Conservation (phyloP, 768 basidiomycete species). For the Boletus vermiculosoides region DNA sequence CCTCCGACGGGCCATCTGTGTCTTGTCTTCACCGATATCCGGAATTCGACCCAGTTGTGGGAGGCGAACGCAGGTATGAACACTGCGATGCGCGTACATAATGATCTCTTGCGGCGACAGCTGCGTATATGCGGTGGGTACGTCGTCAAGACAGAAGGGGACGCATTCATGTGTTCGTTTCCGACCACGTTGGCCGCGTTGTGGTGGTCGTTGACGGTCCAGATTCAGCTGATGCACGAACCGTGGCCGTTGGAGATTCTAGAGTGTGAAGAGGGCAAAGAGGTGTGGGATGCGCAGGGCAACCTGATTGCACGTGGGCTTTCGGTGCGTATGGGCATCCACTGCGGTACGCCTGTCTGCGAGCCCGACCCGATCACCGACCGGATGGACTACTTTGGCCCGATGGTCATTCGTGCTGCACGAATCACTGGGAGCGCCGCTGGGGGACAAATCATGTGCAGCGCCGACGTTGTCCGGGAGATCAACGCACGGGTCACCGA, state of each 20-base stretch:
- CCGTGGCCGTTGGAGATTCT: constrained; percentile 93
- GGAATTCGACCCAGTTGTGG: constrained; percentile 96
- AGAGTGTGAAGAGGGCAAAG: constrained; percentile 88
- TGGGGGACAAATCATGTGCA: constrained; percentile 94
- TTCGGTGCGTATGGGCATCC: constrained; percentile 96
- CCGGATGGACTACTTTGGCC: constrained; percentile 98
- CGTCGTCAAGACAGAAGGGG: constrained; percentile 99
- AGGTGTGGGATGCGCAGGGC: constrained; percentile 64
- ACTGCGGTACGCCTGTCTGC: constrained; percentile 86
- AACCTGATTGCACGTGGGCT: constrained; percentile 80
- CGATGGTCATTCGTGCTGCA: constrained; percentile 92
- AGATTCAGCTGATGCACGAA: constrained; percentile 75
- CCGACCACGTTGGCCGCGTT: constrained; percentile 82
- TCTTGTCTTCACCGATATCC: constrained; percentile 96
- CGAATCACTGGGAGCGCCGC: constrained; percentile 79
- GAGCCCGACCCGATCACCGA: constrained; percentile 88
- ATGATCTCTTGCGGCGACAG: constrained; percentile 78
- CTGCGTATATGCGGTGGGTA: constrained; percentile 92
- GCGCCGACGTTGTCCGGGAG: constrained; percentile 82
- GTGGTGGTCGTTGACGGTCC: constrained; percentile 88
- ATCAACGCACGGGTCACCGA: constrained; percentile 61
- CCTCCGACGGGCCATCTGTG: constrained; percentile 87
- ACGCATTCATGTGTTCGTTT: constrained; percentile 99
- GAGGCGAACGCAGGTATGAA: constrained; percentile 95
- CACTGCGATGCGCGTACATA: constrained; percentile 88